Evolutionary conservation across 1,284 basidiomycete species (phyloP).

Genomic region (Ceratobasidium sp.): DNA sequence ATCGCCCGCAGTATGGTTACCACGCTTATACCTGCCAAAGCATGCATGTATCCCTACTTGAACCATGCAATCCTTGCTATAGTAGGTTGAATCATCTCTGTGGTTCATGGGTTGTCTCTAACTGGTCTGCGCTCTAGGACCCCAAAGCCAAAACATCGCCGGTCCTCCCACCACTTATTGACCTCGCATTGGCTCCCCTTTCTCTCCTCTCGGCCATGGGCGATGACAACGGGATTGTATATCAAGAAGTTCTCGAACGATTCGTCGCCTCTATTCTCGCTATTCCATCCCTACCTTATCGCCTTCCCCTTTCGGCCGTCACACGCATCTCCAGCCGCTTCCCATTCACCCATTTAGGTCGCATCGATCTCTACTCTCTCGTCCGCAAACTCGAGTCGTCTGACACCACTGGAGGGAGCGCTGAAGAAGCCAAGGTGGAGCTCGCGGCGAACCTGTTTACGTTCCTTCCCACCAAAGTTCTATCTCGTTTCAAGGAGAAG

Average conservation of each 20-base stretch:
- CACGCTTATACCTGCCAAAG: constrained; percentile 49
- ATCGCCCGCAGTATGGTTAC: constrained; percentile 55
- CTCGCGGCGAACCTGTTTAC: constrained; percentile 69
- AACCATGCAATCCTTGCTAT: constrained; percentile 40
- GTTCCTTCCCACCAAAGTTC: constrained; percentile 59
- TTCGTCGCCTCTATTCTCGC: constrained; percentile 62
- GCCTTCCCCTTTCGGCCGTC: constrained; percentile 63
- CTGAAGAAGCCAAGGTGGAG: constrained; percentile 55
- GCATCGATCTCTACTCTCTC: constrained; percentile 43
- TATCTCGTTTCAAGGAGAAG: constrained; percentile 55
- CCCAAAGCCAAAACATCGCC: constrained; percentile 45
- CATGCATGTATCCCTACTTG: constrained; percentile 44
- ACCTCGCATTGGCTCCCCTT: constrained; percentile 50
- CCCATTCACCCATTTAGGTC: constrained; percentile 53
- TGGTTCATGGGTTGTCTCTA: background rate
- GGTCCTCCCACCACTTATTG: constrained; percentile 55
- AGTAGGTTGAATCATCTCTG: constrained; percentile 38
- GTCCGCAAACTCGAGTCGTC: constrained; percentile 39
- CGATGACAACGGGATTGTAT: constrained; percentile 25
- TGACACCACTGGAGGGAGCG: constrained; percentile 46
- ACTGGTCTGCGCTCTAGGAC: constrained; percentile 31
- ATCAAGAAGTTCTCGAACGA: constrained; percentile 41
- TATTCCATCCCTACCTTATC: constrained; percentile 70
- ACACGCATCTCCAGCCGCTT: constrained; percentile 55
- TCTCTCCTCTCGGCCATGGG: constrained; percentile 33